Percentiles rank a stretch among this genome's conserved stretches.
These are phyloP conservation scores for Diutina sp. DNA, from an alignment of 1,139 yeast genomes.

Conservation along the genomic window DNA sequence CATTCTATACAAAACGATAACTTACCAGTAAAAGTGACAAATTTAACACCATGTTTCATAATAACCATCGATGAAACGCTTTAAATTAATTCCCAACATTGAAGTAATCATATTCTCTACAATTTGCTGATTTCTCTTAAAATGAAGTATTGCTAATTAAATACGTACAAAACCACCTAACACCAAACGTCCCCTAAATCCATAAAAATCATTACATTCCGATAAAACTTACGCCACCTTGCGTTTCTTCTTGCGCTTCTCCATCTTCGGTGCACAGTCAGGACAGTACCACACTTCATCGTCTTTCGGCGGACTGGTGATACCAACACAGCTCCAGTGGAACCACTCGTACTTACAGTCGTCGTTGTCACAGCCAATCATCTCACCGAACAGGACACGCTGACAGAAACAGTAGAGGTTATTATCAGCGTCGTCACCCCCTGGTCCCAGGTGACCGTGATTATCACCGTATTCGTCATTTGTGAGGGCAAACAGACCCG, in stretches of 20 bases:
- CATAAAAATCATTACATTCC: no score
- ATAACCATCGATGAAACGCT: no score
- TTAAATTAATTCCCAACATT: no score
- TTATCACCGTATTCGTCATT: constrained; percentile 4
- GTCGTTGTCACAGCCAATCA: constrained; percentile 85
- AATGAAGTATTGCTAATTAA: no score
- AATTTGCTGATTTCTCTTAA: no score
- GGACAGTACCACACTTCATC: constrained; percentile 64
- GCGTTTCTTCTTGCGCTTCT: constrained; percentile 32
- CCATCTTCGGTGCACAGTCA: constrained; percentile 42
- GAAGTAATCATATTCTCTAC: no score
- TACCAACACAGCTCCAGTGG: constrained; percentile 76
- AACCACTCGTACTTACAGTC: constrained; percentile 84
- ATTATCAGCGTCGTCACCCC: constrained; percentile 46
- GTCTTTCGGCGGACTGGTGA: constrained; percentile 56
- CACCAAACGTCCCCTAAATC: no score
- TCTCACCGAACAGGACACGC: constrained; percentile 76
- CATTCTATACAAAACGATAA: not conserved
- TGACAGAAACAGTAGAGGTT: constrained; percentile 73
- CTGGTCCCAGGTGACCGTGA: constrained; percentile 3
- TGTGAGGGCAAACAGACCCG: constrained; percentile 4
- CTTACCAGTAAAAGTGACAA: no score
- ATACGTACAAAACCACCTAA: no score
- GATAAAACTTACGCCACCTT: constrained; percentile 9
- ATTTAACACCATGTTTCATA: no score